Evolutionary conservation across 2,329 filamentous ascomycete genomes (phyloP).

Genomic region (Ophiostoma himal-ulmi): DNA sequence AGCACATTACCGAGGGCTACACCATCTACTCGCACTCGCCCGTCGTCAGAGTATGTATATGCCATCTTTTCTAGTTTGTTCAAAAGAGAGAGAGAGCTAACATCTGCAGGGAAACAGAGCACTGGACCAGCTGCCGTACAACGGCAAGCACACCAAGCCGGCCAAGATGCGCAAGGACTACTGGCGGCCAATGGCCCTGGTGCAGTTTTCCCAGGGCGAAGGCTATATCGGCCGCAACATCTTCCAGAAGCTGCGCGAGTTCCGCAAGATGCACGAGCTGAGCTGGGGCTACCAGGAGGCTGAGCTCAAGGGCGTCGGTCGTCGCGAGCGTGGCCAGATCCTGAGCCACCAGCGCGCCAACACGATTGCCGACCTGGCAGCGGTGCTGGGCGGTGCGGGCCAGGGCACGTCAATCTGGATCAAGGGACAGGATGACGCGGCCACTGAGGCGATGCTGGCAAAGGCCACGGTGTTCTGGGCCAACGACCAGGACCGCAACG

Average conservation of each 20-base stretch:
- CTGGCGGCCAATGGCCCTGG: conserved; percentile 56
- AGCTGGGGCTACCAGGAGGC: conserved; percentile 46
- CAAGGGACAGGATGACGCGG: conserved; percentile 11
- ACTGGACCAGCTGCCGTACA: conserved; percentile 47
- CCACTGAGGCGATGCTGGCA: conserved; percentile 24
- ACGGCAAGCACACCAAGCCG: conserved; percentile 62
- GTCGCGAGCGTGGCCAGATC: conserved; percentile 43
- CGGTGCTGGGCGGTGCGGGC: conserved; percentile 48
- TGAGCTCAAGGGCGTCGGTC: conserved; percentile 40
- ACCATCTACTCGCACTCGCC: conserved; percentile 48
- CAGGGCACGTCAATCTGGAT: conserved; percentile 44
- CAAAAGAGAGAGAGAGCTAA: background rate
- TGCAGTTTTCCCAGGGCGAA: conserved; percentile 50
- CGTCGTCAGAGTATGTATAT: conserved; percentile 40
- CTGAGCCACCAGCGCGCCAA: conserved; percentile 58
- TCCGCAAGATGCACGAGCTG: conserved; percentile 57
- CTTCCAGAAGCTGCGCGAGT: conserved; percentile 60
- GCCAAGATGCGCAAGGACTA: conserved; percentile 60
- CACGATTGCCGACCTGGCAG: conserved; percentile 58
- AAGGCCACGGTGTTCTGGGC: conserved; percentile 48
- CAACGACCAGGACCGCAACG: conserved; percentile 43
- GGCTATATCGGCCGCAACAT: conserved; percentile 52
- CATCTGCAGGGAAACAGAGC: conserved; percentile 29
- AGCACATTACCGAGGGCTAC: conserved; percentile 46
- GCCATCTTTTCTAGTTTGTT: background rate